These are phyloP conservation scores for Colletotrichum musicola DNA, from an alignment of 2,329 filamentous ascomycete genomes.

Conservation along the genomic window DNA sequence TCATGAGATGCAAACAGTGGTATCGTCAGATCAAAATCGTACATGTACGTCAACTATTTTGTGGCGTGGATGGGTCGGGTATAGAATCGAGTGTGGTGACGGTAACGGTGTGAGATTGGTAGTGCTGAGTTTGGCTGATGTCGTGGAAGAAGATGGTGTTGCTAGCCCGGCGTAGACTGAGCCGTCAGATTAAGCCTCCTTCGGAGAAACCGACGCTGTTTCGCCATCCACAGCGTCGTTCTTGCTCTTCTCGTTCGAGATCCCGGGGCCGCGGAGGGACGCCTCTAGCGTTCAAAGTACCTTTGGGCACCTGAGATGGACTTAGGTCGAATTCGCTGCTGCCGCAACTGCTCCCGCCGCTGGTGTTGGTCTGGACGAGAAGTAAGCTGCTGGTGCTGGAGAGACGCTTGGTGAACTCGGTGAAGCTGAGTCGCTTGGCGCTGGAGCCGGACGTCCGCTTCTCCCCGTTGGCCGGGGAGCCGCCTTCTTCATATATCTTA, in stretches of 20 bases:
- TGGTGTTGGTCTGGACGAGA: conserved; percentile 69
- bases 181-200: conserved; percentile 64
- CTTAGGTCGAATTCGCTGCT: conserved; percentile 61
- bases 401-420: conserved; percentile 70
- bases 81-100: conserved; percentile 20
- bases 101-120: not conserved
- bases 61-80: conserved; percentile 28
- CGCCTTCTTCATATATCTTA: conserved; percentile 51
- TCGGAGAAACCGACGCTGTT: conserved; percentile 68
- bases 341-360: conserved; percentile 60
- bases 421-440: conserved; percentile 70
- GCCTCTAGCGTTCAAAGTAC: conserved; percentile 47
- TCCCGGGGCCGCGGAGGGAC: conserved; percentile 49
- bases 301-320: conserved; percentile 50
- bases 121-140: conserved; percentile 1
- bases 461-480: conserved; percentile 51
- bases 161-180: not conserved
- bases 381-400: conserved; percentile 72
- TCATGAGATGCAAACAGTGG: conserved; percentile 37
- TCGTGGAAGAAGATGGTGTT: not conserved
- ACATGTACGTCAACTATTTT: conserved; percentile 32
- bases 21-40: conserved; percentile 38
- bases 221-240: conserved; percentile 68
- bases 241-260: conserved; percentile 51
- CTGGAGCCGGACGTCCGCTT: conserved; percentile 67